phyloP scores from a whole-genome alignment of 441 rosid genomes.

The Brassica balearica region DNA sequence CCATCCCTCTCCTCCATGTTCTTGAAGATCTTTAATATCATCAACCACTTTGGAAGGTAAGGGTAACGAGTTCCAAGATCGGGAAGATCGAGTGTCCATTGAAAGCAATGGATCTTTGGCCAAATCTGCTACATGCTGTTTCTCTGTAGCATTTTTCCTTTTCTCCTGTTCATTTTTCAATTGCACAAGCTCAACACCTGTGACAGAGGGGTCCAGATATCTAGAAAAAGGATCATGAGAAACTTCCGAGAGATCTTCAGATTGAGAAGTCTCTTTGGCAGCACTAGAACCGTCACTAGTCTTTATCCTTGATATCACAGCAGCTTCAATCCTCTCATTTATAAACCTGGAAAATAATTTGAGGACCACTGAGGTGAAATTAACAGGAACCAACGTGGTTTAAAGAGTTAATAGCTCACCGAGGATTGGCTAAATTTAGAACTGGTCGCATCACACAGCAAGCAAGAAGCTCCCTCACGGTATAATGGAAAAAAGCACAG shows the following conservation, averaged over 20 bases:
- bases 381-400: conserved; percentile 10
- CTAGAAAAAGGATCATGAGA: conserved; percentile 80
- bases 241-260: conserved; percentile 68
- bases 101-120: conserved; percentile 98
- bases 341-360: conserved; percentile 67
- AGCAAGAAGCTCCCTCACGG: conserved; percentile 92
- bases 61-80: conserved; percentile 77
- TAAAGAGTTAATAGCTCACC: conserved; percentile 54
- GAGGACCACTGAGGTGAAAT: conserved; percentile 37
- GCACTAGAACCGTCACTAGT: conserved; percentile 56
- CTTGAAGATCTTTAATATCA: conserved; percentile 54
- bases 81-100: conserved; percentile 75
- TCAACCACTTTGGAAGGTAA: conserved; percentile 55
- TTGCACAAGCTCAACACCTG: conserved; percentile 96
- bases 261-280: conserved; percentile 59
- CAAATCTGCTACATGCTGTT: conserved; percentile 46
- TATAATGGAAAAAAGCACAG: conserved; percentile 80
- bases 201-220: conserved; percentile 79
- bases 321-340: conserved; percentile 90
- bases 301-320: conserved; percentile 66
- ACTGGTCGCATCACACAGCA: conserved; percentile 96
- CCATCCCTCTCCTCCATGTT: conserved; percentile 78
- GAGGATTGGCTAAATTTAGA: conserved; percentile 87
- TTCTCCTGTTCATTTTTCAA: conserved; percentile 68
- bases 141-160: conserved; percentile 50